Evolutionary conservation across 106 monocot species (phyloP).

Genomic region (Dendrobium huoshanense): DNA sequence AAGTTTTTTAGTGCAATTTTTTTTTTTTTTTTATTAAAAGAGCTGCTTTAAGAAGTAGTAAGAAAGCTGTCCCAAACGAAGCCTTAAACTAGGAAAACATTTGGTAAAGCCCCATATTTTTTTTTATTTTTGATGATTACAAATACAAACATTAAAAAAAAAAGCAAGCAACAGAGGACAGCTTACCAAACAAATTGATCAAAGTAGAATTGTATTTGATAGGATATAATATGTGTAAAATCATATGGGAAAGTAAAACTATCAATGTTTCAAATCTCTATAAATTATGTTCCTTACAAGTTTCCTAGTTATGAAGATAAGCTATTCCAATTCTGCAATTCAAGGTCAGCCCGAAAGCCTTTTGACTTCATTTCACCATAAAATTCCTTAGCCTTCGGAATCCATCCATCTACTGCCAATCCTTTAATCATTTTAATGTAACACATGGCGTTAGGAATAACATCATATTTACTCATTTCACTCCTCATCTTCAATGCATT

Average conservation of each 20-base stretch:
- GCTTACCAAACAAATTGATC: neutral
- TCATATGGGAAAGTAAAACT: too few relatives aligned
- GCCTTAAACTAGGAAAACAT: too few relatives aligned
- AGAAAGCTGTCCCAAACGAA: too few relatives aligned
- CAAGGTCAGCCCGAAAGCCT: conserved; percentile 58
- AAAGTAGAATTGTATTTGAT: too few relatives aligned
- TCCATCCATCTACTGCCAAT: conserved; percentile 52
- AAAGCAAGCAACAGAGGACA: conserved; percentile 6
- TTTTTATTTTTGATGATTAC: too few relatives aligned
- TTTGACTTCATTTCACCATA: conserved; percentile 70
- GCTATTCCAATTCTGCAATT: conserved; percentile 52
- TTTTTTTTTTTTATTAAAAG: neutral
- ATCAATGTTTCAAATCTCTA: too few relatives aligned
- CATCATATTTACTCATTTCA: conserved; percentile 48
- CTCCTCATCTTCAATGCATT: conserved; percentile 66
- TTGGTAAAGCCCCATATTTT: too few relatives aligned
- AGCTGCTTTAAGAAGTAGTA: too few relatives aligned
- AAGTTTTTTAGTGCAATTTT: too few relatives aligned
- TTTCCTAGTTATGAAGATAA: conserved; percentile 13
- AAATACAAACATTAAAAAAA: too few relatives aligned
- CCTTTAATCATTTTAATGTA: conserved; percentile 53
- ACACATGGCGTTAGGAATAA: conserved; percentile 34
- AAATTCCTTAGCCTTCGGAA: conserved; percentile 42
- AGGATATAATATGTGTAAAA: too few relatives aligned
- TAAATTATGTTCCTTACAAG: too few relatives aligned